phyloP scores from a whole-genome alignment of 2,329 filamentous ascomycete genomes.

The Sclerotinia glacialis region DNA sequence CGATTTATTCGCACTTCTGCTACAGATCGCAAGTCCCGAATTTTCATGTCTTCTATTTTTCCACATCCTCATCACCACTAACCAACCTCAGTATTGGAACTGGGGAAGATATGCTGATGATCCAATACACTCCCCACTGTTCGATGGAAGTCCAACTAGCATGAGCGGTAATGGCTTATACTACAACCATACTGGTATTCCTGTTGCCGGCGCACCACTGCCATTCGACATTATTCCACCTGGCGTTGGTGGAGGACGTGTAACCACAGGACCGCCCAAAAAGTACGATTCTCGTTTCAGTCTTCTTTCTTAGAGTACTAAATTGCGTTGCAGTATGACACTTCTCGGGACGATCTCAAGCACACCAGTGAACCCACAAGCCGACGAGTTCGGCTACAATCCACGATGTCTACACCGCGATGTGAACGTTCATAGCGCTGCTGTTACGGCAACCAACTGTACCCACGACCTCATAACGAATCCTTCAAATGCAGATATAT shows the following conservation, averaged over 20 bases:
- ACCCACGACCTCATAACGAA: conserved; percentile 42
- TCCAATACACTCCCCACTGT: conserved; percentile 49
- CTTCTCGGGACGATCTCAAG: conserved; percentile 40
- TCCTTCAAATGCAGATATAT: conserved; percentile 39
- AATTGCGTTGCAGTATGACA: conserved; percentile 37
- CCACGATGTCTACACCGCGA: conserved; percentile 46
- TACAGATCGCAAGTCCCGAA: neutral
- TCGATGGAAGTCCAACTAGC: conserved; percentile 52
- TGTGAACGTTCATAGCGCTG: conserved; percentile 41
- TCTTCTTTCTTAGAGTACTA: neutral
- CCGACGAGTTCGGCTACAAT: conserved; percentile 40
- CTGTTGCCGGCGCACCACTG: conserved; percentile 25
- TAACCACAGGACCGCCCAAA: conserved; percentile 48
- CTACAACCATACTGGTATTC: conserved; percentile 29
- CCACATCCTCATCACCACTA: neutral
- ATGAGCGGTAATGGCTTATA: conserved; percentile 49
- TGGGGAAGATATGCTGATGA: conserved; percentile 49
- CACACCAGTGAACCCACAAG: conserved; percentile 39
- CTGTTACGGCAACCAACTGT: conserved; percentile 42
- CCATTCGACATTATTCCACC: conserved; percentile 41
- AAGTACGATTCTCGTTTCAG: conserved; percentile 33
- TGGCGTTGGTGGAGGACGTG: conserved; percentile 54
- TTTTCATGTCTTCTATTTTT: neutral
- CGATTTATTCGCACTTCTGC: too few relatives aligned
- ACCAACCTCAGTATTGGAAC: conserved; percentile 40